Percentiles rank a stretch among this genome's conserved stretches.
These are phyloP conservation scores for Endogone sp. DNA, from an alignment of 192 early-diverging fungal species.

Conservation along the genomic window DNA sequence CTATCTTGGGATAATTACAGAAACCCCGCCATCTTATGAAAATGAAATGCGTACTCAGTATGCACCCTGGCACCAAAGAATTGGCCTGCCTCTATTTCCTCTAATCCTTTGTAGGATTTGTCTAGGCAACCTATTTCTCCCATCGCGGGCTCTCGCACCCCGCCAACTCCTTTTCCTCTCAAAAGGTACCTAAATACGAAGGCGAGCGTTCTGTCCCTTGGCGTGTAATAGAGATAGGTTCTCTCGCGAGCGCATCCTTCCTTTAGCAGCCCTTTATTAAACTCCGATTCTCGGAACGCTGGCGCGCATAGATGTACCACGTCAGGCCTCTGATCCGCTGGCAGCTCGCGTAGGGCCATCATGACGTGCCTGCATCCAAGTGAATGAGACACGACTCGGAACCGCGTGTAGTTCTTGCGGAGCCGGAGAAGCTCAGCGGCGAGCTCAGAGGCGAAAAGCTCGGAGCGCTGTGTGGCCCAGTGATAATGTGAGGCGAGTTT, in stretches of 20 bases:
- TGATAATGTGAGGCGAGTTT: slow-evolving; percentile 1
- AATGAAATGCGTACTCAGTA: neutral
- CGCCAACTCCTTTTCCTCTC: neutral
- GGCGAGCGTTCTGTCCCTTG: neutral
- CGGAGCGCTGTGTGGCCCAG: neutral
- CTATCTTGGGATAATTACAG: neutral
- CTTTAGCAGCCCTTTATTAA: neutral
- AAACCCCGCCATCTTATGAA: neutral
- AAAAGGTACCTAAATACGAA: neutral
- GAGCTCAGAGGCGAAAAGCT: neutral
- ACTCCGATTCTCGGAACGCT: slow-evolving; percentile 20
- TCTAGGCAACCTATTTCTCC: neutral
- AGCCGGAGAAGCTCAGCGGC: slow-evolving; percentile 10
- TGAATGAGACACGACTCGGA: slow-evolving; percentile 29
- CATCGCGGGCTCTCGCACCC: neutral
- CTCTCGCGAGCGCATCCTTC: neutral
- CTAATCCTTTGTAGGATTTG: neutral
- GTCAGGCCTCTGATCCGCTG: slow-evolving; percentile 20
- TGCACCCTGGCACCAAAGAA: slow-evolving; percentile 1
- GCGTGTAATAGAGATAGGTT: slow-evolving; percentile 5
- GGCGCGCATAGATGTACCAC: slow-evolving; percentile 31
- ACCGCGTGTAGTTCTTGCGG: slow-evolving; percentile 17
- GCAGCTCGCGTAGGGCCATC: slow-evolving; percentile 21
- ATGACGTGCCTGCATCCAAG: slow-evolving; percentile 34
- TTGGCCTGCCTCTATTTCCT: neutral